Base-by-base conservation (phyloP, 73 alveolate genomes). In the Effrenium voratum region DNA sequence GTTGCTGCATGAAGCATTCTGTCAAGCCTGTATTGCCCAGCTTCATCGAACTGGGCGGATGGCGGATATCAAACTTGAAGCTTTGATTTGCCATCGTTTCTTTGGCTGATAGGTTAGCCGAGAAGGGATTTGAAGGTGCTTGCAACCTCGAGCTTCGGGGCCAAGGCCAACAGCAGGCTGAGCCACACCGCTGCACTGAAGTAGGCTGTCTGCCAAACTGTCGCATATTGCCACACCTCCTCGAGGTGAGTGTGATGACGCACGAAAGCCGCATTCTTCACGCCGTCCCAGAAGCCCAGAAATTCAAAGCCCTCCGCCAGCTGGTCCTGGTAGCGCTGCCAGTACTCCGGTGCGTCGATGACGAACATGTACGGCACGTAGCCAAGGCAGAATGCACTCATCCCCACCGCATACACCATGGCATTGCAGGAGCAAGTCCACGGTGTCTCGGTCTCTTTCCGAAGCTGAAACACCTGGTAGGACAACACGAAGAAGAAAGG, bases 391-490 rank as follows among this genome's bases (percentile, higher is more conserved):
- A 70, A 70, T 70, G 81, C 81, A 70, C 81, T 70, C 81, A 70
- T 70, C 81, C 81, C 81, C 81, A 70, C 81, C 32, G 81, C 81
- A 8, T 70, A 70, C 81, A 70, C 81, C 44, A 70, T 70, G 32
- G 81, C 81, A 70, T 70, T 70, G 81, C 81, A 70, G 81, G 81
- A 70, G 81, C 81, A 70, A 30, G 81, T 70, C 81, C 81, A 70
- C 22, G 22, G 45, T 46, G 81, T 70, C 19, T 34, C 30, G 49
- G 81, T 46, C 81, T 70, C 81, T 70, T 46, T 70, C 81, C 81
- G 49, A 10, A 70, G 81, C 81, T 70, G 81, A n/a, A 70, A 70
- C 81, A 70, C 81, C 81, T 70, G 81, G 81, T 70, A 70, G 49
- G 81, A 70, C 24, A 70, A 46, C 47, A 70, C 81, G 36, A 70